A percentile compares a stretch with the other conserved stretches of the same genome.
These are phyloP conservation scores for Calycina herbarum DNA, from an alignment of 2,329 filamentous ascomycete species.

Conservation along the genomic window DNA sequence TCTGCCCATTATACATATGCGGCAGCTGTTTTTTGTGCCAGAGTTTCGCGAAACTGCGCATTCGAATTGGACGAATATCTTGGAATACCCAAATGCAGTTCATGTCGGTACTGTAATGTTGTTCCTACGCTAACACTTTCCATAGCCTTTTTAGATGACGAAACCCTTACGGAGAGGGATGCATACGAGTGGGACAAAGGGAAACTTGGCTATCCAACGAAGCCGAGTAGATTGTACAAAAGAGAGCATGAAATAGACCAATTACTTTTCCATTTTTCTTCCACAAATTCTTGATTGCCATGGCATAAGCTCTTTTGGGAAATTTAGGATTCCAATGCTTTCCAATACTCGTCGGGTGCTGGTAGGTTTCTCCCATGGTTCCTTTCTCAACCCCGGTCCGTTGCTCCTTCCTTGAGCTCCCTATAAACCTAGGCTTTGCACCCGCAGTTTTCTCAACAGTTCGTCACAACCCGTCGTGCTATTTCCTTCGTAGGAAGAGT, in stretches of 20 bases:
- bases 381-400: too few relatives aligned
- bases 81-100: not conserved
- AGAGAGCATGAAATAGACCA: constrained; percentile 27
- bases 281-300: not conserved
- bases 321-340: too few relatives aligned
- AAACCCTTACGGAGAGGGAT: not conserved
- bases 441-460: too few relatives aligned
- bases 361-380: too few relatives aligned
- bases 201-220: constrained; percentile 13
- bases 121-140: not conserved
- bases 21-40: not conserved
- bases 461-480: too few relatives aligned
- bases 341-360: too few relatives aligned
- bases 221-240: constrained; percentile 28
- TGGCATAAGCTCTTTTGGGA: too few relatives aligned
- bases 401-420: too few relatives aligned
- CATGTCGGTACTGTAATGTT: not conserved
- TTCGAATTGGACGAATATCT: not conserved
- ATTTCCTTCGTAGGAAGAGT: too few relatives aligned
- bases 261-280: not conserved
- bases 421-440: too few relatives aligned
- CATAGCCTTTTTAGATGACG: constrained; percentile 15
- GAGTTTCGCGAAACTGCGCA: not conserved
- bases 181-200: not conserved
- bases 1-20: not conserved